Conservation (phyloP, 2,329 filamentous ascomycete species). For the Shiraia bambusicola region DNA sequence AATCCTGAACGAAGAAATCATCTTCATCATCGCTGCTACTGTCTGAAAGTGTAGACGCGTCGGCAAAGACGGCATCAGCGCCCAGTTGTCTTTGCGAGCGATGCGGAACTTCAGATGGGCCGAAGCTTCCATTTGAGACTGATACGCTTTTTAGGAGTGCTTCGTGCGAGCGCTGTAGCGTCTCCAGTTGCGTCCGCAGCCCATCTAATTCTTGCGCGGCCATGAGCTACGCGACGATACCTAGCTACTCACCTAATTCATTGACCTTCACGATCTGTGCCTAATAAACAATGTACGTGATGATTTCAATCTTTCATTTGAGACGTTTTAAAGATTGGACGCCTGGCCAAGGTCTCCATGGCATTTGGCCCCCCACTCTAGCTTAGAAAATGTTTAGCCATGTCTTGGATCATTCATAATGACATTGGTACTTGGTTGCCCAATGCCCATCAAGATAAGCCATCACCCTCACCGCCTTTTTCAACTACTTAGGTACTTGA, state of each 20-base stretch:
- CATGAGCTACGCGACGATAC: slow-evolving; percentile 16
- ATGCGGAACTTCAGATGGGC: slow-evolving; percentile 23
- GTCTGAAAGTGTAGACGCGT: slow-evolving; percentile 39
- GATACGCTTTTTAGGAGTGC: slow-evolving; percentile 32
- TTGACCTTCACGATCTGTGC: too few species aligned
- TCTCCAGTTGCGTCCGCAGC: slow-evolving; percentile 36
- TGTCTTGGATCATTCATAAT: slow-evolving; percentile 12
- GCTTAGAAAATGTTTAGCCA: slow-evolving; percentile 16
- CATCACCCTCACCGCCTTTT: background rate
- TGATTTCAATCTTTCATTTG: too few species aligned
- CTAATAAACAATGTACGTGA: too few species aligned
- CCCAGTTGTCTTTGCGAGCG: slow-evolving; percentile 26
- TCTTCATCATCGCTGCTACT: slow-evolving; percentile 41
- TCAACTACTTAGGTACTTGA: too few species aligned
- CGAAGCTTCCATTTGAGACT: slow-evolving; percentile 30
- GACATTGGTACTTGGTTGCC: slow-evolving; percentile 7
- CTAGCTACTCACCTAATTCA: too few species aligned
- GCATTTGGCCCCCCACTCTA: slow-evolving; percentile 1
- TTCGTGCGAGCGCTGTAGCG: slow-evolving; percentile 37
- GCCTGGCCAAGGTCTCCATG: slow-evolving; percentile 2
- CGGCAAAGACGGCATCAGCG: slow-evolving; percentile 32
- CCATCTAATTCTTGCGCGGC: slow-evolving; percentile 32
- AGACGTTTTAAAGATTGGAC: too few species aligned
- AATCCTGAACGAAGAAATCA: slow-evolving; percentile 43
- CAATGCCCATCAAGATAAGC: slow-evolving; percentile 16